Percentiles rank a stretch among this genome's conserved stretches.
phyloP scores from a whole-genome alignment of 179 eudicot species.

The Spergularia azorica region DNA sequence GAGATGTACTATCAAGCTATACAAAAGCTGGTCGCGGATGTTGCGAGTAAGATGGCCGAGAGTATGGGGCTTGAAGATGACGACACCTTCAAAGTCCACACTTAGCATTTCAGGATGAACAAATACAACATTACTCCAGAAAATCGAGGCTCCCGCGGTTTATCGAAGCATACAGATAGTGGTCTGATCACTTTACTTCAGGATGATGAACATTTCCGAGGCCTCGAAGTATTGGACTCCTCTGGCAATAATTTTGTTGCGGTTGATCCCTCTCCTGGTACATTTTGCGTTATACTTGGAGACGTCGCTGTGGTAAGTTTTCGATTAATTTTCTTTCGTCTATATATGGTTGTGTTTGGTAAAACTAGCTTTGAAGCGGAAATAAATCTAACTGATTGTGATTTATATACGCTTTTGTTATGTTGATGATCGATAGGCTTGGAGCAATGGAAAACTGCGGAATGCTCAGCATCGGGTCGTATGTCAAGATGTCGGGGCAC shows the following conservation, averaged over 20 bases:
- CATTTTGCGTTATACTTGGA: constrained; percentile 61
- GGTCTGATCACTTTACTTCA: constrained; percentile 65
- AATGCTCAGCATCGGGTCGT: constrained; percentile 53
- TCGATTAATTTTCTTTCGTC: background rate
- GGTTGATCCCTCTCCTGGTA: constrained; percentile 54
- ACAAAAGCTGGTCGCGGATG: constrained; percentile 38
- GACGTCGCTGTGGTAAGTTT: constrained; percentile 53
- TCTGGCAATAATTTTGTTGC: constrained; percentile 39
- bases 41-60: constrained; percentile 40
- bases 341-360: background rate
- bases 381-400: too few species aligned
- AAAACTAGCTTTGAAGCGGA: constrained; percentile 52
- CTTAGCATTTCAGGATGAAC: constrained; percentile 56
- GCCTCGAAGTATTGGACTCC: constrained; percentile 60
- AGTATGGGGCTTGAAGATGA: constrained; percentile 42
- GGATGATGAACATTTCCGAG: constrained; percentile 64
- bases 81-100: constrained; percentile 47
- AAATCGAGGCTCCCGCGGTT: constrained; percentile 46
- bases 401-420: too few species aligned
- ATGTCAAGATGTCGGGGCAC: constrained; percentile 45
- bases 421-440: constrained; percentile 32
- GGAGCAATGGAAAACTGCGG: constrained; percentile 66
- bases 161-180: constrained; percentile 59
- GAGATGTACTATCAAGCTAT: constrained; percentile 49
- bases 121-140: constrained; percentile 58